Percentiles rank a stretch among this genome's conserved stretches.
Evolutionary conservation across 73 alveolate genomes (phyloP).

Genomic region (Paramecium biaurelia): DNA sequence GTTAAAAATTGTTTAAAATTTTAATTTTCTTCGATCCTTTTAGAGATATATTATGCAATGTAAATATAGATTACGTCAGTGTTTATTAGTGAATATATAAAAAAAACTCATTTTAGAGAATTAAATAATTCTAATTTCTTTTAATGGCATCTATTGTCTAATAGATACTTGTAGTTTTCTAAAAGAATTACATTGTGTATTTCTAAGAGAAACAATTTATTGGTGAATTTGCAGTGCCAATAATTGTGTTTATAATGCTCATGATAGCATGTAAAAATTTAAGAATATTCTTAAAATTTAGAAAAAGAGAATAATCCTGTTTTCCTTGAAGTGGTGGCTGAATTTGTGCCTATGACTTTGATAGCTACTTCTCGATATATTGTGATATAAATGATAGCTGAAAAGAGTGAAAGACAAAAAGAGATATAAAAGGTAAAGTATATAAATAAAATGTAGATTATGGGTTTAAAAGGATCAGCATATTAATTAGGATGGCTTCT

Average conservation of each 20-base stretch:
- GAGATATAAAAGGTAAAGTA: slow-evolving; percentile 18
- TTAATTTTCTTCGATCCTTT: not conserved
- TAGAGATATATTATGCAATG: not conserved
- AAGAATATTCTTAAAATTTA: not conserved
- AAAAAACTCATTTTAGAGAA: not conserved
- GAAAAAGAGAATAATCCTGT: not conserved
- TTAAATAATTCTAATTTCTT: not conserved
- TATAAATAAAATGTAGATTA: not conserved
- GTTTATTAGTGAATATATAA: not conserved
- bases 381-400: not conserved
- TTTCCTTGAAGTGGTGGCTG: not conserved
- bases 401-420: slow-evolving; percentile 35
- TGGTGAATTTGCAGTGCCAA: not conserved
- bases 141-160: not conserved
- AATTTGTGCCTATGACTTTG: not conserved
- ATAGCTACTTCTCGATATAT: not conserved
- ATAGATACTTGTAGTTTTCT: not conserved
- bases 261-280: not conserved
- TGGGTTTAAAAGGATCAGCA: not conserved
- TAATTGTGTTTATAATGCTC: not conserved
- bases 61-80: not conserved
- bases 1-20: not conserved
- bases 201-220: not conserved
- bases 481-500: slow-evolving; percentile 9
- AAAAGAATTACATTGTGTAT: not conserved